phyloP scores from a whole-genome alignment of 202 grass and related monocot species.

The Elaeis oleifera region DNA sequence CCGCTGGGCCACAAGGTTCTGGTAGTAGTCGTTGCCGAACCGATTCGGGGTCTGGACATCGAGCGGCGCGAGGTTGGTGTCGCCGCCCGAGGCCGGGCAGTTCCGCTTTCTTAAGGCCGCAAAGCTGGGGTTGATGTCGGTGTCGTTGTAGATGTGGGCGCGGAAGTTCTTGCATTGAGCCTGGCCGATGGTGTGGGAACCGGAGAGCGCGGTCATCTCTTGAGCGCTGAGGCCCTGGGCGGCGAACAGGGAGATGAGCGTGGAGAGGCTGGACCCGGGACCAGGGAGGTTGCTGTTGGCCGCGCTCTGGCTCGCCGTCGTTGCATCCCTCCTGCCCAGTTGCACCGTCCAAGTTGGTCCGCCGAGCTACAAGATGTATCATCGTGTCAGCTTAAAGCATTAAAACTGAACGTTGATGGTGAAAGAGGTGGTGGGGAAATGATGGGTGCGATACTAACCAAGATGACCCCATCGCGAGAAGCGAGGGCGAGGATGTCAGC shows the following conservation, averaged over 20 bases:
- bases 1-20: conserved; percentile 38
- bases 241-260: conserved; percentile 42
- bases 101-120: conserved; percentile 32
- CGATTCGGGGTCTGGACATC: conserved; percentile 32
- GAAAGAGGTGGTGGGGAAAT: too few species aligned
- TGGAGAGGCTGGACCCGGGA: conserved; percentile 33
- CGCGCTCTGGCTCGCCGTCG: conserved; percentile 54
- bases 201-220: conserved; percentile 79
- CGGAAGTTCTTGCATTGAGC: conserved; percentile 49
- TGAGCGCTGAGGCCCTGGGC: conserved; percentile 45
- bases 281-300: conserved; percentile 59
- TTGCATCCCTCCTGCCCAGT: conserved; percentile 58
- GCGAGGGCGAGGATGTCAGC: conserved; percentile 39
- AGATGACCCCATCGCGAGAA: conserved; percentile 33
- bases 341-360: conserved; percentile 70
- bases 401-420: too few species aligned
- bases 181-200: conserved; percentile 64
- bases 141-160: conserved; percentile 45
- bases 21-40: conserved; percentile 66
- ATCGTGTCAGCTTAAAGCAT: too few species aligned
- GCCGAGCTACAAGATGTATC: conserved; percentile 1
- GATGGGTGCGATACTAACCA: conserved; percentile 18
- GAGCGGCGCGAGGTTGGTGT: conserved; percentile 36
- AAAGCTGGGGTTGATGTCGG: conserved; percentile 44
- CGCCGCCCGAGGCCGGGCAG: conserved; percentile 41